Base-by-base conservation (phyloP, 805 yeast genomes). In the Wickerhamomyces subpelliculosus region DNA sequence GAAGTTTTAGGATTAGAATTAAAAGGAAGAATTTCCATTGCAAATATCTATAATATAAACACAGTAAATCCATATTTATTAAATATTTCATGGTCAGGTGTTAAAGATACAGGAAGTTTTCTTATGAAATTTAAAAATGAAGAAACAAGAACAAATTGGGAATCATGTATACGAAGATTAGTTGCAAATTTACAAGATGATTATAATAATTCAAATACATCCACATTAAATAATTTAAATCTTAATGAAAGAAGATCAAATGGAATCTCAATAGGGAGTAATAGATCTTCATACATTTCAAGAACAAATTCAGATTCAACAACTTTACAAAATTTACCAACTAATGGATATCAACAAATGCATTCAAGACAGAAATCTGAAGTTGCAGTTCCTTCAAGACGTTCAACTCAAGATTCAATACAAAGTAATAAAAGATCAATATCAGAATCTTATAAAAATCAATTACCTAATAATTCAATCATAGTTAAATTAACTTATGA, bases 101-200 rank as follows among this genome's bases (percentile, higher is more conserved):
- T 81, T 37, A 80, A 78, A 51, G 97, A 89, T 47, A 79, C 84
- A 22, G 96, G 96, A 12, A 78, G 85, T 16, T 88, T 93, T 49
- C 75, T 87, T 14, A 70, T 93, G 55, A 73, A 85, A 40, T 87
- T 87, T 60, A 73, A 82, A 43, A 82, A 82, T 36, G 97, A 89
- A 52, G 97, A 93, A 57, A 69, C 71, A 14, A 70, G 94, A 46
- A 73, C 72, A 41, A 90, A 82, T 57, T 93, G 97, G 97, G 86
- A 76, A 41, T 57, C 65, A 3, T 74, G 87, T 44, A 67, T 84
- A 44, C 72, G 79, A 42, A 61, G 57, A 34, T 58, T 78, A 37
- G 71, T 62, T 4, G 39, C 48, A 3, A 57, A 49, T 18, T 43
- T 55, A 16, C 61, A 58, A 32, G 59, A 55, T 11, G 61, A 59